Evolutionary conservation across 768 basidiomycete species (phyloP).

Genomic region (Rhizopogon roseolus): DNA sequence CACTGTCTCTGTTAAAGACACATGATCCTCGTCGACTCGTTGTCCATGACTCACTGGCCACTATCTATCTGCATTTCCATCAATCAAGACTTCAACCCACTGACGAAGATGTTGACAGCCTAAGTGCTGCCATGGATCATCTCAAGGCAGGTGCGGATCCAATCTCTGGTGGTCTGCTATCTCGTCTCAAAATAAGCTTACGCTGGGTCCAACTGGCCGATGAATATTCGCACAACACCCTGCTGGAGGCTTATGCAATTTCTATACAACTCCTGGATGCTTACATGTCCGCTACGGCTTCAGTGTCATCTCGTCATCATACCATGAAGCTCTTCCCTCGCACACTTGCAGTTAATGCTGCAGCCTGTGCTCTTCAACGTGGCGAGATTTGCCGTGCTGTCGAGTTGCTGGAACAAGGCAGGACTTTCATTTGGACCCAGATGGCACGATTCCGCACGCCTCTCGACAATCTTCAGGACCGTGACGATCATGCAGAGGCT

Average conservation of each 20-base stretch:
- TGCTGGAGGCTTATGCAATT: not conserved
- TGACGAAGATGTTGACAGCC: not conserved
- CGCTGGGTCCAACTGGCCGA: not conserved
- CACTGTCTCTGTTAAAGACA: no score
- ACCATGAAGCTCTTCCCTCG: not conserved
- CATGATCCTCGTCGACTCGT: not conserved
- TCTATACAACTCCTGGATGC: slow-evolving; percentile 5
- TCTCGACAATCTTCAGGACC: not conserved
- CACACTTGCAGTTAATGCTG: slow-evolving; percentile 13
- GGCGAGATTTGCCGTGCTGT: slow-evolving; percentile 10
- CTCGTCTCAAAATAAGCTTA: not conserved
- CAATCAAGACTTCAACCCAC: not conserved
- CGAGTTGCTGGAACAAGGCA: slow-evolving; percentile 27
- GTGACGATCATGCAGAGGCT: not conserved
- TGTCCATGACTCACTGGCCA: not conserved
- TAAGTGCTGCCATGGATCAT: not conserved
- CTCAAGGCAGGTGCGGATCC: not conserved
- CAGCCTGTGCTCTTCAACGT: slow-evolving; percentile 9
- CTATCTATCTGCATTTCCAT: slow-evolving; percentile 2
- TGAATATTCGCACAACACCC: not conserved
- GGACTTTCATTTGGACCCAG: slow-evolving; percentile 25
- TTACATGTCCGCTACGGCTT: not conserved
- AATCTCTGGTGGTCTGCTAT: no score
- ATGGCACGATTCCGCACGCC: slow-evolving; percentile 19
- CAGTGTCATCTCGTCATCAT: not conserved